Base-by-base conservation (phyloP, 2,329 filamentous ascomycete genomes). In the Coleophoma crateriformis region DNA sequence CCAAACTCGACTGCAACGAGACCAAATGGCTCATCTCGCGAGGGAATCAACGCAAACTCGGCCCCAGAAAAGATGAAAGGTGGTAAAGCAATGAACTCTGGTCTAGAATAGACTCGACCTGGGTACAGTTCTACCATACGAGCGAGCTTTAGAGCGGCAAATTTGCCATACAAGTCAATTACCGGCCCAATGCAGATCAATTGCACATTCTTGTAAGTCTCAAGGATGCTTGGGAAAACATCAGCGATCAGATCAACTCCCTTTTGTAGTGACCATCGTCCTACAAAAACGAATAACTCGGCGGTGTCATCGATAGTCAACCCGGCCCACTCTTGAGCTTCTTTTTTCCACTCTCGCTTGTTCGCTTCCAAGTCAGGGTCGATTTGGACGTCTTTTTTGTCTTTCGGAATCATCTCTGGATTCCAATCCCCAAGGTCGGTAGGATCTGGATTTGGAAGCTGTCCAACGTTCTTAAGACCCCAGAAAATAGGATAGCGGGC, bases 161-260 rank as follows among this genome's bases (percentile, higher is more conserved):
- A 27, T 27, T 27, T 27, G 27, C 27, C 27, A 27, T 27, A 27
- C 27, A 27, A 27, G 27, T 27, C 27, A 10, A 27, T 27, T 3
- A 27, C 27, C 7, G 27, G 27, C 27, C 27, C 27, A 27, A 27
- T 27, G 5, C 27, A 27, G 6, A 27, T 27, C 27, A 27, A 27
- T 27, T 27, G 27, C 27, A 27, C 27, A 2, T 27, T 27, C 2
- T 27, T 2, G 27, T 27, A 4, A 10, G 27, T 27, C 5, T 27
- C 27, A 10, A 38, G 15, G 8, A 38, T 38, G 35, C 14, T n/a
- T 2, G 82, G 81, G 64, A 85, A 81, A 33, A 85, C 78, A 57
- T 85, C 82, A n/a, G 82, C 82, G 54, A 85, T 85, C 42, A 85
- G 68, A 59, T 85, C 82, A 46, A 85, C 73, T 46, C 82, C 82